These are phyloP conservation scores for Penicillium crystallinum DNA, from an alignment of 495 filamentous ascomycete genomes.

Conservation along the genomic window DNA sequence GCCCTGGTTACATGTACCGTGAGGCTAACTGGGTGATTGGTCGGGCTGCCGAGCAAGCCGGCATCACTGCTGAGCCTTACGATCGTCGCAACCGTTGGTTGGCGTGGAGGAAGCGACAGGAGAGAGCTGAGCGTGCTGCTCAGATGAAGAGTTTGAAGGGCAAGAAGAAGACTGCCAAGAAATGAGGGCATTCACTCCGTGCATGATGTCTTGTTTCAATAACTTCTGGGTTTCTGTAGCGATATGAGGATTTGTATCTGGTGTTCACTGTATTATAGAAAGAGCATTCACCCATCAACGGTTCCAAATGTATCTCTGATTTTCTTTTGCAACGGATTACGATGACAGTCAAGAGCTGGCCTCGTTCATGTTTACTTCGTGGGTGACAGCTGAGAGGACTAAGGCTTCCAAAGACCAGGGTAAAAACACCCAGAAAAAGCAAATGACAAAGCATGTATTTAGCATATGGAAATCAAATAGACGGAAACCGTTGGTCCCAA, in stretches of 20 bases:
- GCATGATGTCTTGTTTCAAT: constrained; percentile 19
- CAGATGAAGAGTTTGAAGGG: constrained; percentile 56
- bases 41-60: constrained; percentile 54
- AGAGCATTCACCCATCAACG: constrained; percentile 16
- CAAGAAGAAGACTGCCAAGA: constrained; percentile 45
- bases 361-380: background rate
- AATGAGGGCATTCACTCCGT: constrained; percentile 23
- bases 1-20: constrained; percentile 72
- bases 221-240: constrained; percentile 26
- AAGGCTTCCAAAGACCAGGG: too few relatives aligned
- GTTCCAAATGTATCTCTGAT: constrained; percentile 14
- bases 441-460: background rate
- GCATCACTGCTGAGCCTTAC: constrained; percentile 47
- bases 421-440: background rate
- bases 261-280: constrained; percentile 41
- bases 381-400: background rate
- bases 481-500: too few relatives aligned
- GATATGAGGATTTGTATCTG: constrained; percentile 28
- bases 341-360: background rate
- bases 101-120: constrained; percentile 57
- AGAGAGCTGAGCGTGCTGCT: constrained; percentile 46
- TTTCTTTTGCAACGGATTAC: background rate
- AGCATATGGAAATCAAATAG: background rate
- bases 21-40: constrained; percentile 86
- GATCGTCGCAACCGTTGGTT: constrained; percentile 53